These are phyloP conservation scores for Geotrichum reessii DNA, from an alignment of 1,139 yeast species.

Conservation along the genomic window DNA sequence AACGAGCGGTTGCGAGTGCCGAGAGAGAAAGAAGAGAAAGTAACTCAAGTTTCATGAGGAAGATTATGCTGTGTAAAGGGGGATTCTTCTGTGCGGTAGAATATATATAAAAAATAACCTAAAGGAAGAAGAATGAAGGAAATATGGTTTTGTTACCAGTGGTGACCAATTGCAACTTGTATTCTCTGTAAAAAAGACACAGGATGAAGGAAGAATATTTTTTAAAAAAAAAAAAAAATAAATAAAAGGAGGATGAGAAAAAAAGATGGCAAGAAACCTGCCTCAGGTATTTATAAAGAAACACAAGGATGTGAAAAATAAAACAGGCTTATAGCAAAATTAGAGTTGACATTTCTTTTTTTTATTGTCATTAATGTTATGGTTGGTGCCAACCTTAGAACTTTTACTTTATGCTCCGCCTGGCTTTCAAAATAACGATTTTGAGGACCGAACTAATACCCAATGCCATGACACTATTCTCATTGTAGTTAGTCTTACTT, in stretches of 20 bases:
- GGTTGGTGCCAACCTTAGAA: not conserved
- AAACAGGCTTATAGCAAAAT: not conserved
- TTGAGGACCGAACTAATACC: not conserved
- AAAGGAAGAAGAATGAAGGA: not conserved
- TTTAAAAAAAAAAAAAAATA: no score
- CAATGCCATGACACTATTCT: not conserved
- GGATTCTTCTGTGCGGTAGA: not conserved
- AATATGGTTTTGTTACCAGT: not conserved
- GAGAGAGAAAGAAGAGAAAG: conserved; percentile 3
- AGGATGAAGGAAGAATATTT: no score
- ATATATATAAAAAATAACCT: not conserved
- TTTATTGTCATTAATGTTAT: not conserved
- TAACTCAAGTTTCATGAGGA: not conserved
- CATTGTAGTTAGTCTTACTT: no score
- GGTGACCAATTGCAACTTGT: no score
- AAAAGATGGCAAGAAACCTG: conserved; percentile 56
- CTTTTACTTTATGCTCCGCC: not conserved
- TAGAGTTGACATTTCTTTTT: not conserved
- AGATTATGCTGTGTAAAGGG: not conserved
- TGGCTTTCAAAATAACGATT: not conserved
- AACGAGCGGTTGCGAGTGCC: conserved; percentile 1
- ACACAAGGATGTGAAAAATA: not conserved
- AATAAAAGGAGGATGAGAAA: not conserved
- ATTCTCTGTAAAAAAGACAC: no score
- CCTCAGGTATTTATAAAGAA: not conserved